phyloP scores from a whole-genome alignment of 352 stramenopile genomes.

The Globisporangium perplexum region DNA sequence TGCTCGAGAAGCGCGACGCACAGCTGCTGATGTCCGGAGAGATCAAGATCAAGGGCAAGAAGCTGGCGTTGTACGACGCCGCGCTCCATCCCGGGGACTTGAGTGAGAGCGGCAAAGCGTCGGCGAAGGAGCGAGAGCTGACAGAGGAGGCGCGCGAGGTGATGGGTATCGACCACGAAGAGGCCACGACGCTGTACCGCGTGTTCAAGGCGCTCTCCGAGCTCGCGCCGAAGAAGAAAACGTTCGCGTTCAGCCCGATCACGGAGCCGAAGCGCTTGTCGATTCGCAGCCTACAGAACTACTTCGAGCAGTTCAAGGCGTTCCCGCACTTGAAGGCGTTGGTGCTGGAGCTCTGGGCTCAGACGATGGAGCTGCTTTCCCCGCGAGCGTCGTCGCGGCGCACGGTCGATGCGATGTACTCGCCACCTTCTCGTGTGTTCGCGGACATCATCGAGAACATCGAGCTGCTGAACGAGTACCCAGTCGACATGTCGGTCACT shows the following conservation, averaged over 20 bases:
- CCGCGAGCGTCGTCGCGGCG: not conserved
- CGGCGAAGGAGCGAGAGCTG: slow-evolving; percentile 24
- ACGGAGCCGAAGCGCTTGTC: slow-evolving; percentile 29
- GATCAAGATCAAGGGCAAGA: slow-evolving; percentile 53
- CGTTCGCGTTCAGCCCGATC: slow-evolving; percentile 28
- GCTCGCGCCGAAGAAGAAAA: slow-evolving; percentile 36
- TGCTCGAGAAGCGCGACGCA: slow-evolving; percentile 49
- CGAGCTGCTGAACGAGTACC: slow-evolving; percentile 59
- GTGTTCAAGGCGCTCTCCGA: slow-evolving; percentile 55
- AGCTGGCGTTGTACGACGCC: slow-evolving; percentile 52
- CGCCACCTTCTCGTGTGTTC: slow-evolving; percentile 14
- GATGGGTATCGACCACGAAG: slow-evolving; percentile 40
- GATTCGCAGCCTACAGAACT: slow-evolving; percentile 57
- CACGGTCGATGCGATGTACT: not conserved
- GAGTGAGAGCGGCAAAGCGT: not conserved
- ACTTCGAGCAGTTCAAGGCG: slow-evolving; percentile 55
- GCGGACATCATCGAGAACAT: slow-evolving; percentile 33
- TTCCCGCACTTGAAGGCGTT: slow-evolving; percentile 41
- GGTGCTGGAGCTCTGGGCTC: slow-evolving; percentile 44
- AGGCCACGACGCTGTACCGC: slow-evolving; percentile 35
- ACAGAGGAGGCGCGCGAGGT: slow-evolving; percentile 40
- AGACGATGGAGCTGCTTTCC: slow-evolving; percentile 39
- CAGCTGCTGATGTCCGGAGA: slow-evolving; percentile 54
- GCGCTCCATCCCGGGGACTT: slow-evolving; percentile 22
- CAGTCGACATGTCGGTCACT: slow-evolving; percentile 64